These are phyloP conservation scores for Closterium sp. DNA, from an alignment of 139 green algal genomes.

Conservation along the genomic window DNA sequence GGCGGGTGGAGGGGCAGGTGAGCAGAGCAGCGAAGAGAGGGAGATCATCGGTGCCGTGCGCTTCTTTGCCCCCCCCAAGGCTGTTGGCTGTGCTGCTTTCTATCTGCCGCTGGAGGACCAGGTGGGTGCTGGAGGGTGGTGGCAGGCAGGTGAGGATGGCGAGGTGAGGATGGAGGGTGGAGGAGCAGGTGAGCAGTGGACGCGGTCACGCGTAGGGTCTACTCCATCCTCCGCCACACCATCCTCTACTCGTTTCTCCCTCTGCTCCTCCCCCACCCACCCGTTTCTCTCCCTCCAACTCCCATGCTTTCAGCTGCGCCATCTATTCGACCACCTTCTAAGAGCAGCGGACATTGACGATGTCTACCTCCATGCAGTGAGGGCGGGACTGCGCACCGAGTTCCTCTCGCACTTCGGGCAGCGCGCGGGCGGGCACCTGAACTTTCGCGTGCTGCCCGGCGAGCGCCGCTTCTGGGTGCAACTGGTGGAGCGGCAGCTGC, in stretches of 20 bases:
- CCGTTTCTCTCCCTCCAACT: too few species aligned
- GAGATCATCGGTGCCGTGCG: background rate
- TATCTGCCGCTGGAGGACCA: background rate
- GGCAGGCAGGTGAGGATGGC: too few species aligned
- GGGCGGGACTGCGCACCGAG: conserved; percentile 19
- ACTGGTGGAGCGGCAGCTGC: conserved; percentile 23
- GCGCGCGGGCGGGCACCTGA: conserved; percentile 10
- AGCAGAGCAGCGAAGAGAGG: too few species aligned
- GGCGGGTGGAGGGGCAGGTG: too few species aligned
- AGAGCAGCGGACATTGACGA: background rate
- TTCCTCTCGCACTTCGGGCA: conserved; percentile 13
- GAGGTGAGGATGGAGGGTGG: too few species aligned
- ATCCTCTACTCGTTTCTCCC: too few species aligned
- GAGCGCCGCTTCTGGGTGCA: conserved; percentile 40
- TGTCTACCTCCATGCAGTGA: background rate
- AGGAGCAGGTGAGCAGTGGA: too few species aligned
- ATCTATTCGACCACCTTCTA: background rate
- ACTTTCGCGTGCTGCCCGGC: background rate
- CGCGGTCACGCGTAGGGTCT: too few species aligned
- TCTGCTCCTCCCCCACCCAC: background rate
- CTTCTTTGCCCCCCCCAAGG: background rate
- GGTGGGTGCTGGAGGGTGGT: background rate
- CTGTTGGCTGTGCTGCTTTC: background rate
- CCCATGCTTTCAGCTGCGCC: background rate
- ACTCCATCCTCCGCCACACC: too few species aligned